Percentiles rank a stretch among this genome's conserved stretches.
Evolutionary conservation across 1,139 yeast genomes (phyloP).

Genomic region (Candida mesenterica): DNA sequence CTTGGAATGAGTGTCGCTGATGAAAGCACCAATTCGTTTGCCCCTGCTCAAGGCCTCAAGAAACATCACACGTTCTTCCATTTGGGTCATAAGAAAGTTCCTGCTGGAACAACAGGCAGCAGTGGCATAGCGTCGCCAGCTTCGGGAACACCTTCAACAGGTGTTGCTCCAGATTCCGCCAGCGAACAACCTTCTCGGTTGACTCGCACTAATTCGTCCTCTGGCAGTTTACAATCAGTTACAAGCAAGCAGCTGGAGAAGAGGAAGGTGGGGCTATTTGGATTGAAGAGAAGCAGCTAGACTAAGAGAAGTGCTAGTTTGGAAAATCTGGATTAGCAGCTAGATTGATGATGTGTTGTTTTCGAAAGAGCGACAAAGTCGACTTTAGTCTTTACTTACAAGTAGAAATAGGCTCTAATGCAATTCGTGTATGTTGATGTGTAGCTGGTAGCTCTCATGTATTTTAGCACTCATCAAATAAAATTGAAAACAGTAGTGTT

Average conservation of each 20-base stretch:
- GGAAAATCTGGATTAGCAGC: no score
- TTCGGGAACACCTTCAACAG: constrained; percentile 2
- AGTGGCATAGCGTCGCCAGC: not conserved
- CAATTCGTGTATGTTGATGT: no score
- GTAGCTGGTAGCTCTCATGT: no score
- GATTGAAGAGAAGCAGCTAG: constrained; percentile 15
- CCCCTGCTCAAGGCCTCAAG: constrained; percentile 3
- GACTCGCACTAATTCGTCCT: constrained; percentile 16
- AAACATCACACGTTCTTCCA: constrained; percentile 18
- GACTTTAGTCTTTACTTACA: no score
- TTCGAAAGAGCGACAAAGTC: no score
- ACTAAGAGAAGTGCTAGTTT: no score
- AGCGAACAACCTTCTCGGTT: constrained; percentile 9
- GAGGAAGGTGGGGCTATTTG: constrained; percentile 18
- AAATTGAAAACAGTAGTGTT: no score
- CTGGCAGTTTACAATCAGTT: constrained; percentile 20
- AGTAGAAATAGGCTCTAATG: no score
- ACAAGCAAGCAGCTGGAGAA: constrained; percentile 17
- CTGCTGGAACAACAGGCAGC: constrained; percentile 5
- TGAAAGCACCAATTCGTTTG: constrained; percentile 1
- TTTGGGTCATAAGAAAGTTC: constrained; percentile 18
- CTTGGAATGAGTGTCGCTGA: not conserved
- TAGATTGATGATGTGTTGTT: no score
- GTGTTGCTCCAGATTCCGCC: constrained; percentile 9
- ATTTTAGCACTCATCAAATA: no score